phyloP scores from a whole-genome alignment of 306 rosid species.

The Quercus rubra region DNA sequence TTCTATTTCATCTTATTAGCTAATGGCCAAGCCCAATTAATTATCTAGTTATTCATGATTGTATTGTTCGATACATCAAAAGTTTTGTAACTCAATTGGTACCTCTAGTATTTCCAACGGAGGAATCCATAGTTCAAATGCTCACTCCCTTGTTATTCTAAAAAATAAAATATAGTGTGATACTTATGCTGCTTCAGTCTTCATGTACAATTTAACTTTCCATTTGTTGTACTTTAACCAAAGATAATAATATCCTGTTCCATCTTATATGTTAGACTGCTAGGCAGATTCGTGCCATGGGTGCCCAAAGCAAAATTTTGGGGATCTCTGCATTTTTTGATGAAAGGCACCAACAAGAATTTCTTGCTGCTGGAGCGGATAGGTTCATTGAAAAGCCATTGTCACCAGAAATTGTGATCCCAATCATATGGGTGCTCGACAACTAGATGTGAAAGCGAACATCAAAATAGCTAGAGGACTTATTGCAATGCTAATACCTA shows the following conservation, averaged over 20 bases:
- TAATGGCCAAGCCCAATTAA: not conserved
- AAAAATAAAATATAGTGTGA: too few species aligned
- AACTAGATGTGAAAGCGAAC: not conserved
- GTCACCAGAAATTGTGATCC: constrained; percentile 14
- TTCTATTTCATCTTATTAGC: not conserved
- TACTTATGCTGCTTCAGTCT: too few species aligned
- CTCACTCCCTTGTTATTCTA: too few species aligned
- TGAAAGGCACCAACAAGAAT: not conserved
- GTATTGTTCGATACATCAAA: too few species aligned
- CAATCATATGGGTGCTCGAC: constrained; percentile 17
- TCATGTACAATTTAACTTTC: not conserved
- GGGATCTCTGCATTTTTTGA: not conserved
- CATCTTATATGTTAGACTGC: not conserved
- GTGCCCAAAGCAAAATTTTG: constrained; percentile 15
- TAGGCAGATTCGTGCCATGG: constrained; percentile 11
- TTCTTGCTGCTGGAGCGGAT: constrained; percentile 25
- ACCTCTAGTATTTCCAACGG: too few species aligned
- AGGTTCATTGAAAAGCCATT: constrained; percentile 19
- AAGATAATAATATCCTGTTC: not conserved
- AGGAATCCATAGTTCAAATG: too few species aligned
- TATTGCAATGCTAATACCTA: not conserved
- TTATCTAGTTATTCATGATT: too few species aligned
- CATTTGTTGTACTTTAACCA: not conserved
- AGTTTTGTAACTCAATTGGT: too few species aligned
- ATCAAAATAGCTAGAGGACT: not conserved